Evolutionary conservation across 495 filamentous ascomycete species (phyloP).

Genomic region (Amphirosellinia nigrospora): DNA sequence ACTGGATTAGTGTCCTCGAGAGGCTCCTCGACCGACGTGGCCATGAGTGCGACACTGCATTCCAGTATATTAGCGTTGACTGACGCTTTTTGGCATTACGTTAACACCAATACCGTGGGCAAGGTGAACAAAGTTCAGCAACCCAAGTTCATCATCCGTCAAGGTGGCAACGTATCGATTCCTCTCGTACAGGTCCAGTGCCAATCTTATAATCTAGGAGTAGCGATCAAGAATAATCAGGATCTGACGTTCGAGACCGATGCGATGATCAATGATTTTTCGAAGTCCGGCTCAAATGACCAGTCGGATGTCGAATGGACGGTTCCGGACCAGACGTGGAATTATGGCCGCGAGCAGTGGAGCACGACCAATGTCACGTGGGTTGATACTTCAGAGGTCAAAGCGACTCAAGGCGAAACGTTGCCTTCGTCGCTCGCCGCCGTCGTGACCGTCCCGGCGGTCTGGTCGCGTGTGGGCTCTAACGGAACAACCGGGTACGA

Average conservation of each 20-base stretch:
- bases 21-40: not conserved
- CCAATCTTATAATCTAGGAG: not conserved
- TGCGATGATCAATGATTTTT: slow-evolving; percentile 4
- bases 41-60: slow-evolving; percentile 13
- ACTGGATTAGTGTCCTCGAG: not conserved
- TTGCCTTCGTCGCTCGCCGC: not conserved
- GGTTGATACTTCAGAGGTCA: slow-evolving; percentile 12
- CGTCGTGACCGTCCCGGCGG: not conserved
- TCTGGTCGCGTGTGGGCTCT: not conserved
- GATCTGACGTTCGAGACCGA: not conserved
- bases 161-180: not conserved
- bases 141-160: not conserved
- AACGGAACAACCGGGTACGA: not conserved
- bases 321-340: not conserved
- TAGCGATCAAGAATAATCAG: not conserved
- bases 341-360: not conserved
- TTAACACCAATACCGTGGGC: slow-evolving; percentile 8
- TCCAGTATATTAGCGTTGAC: not conserved
- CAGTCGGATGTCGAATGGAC: not conserved
- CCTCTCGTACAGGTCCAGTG: slow-evolving; percentile 11
- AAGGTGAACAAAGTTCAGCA: slow-evolving; percentile 5
- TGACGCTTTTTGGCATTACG: slow-evolving; percentile 24
- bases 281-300: not conserved
- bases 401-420: not conserved
- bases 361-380: slow-evolving; percentile 16